A percentile compares a stretch with the other conserved stretches of the same genome.
Evolutionary conservation across 768 basidiomycete species (phyloP).

Genomic region (Russula brevipes): DNA sequence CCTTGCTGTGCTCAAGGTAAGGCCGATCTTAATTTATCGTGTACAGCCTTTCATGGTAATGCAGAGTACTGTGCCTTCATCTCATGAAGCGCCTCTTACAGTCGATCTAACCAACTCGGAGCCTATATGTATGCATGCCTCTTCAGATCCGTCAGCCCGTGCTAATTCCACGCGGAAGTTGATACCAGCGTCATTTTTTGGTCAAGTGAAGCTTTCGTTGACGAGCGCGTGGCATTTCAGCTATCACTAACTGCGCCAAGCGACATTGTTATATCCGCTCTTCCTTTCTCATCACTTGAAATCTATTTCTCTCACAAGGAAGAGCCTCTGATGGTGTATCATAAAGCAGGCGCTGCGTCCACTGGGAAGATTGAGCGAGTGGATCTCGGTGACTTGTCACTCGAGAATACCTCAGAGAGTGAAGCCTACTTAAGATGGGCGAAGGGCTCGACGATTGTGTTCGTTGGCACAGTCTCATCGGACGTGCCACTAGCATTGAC

Average conservation of each 20-base stretch:
- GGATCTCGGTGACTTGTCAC: constrained; percentile 41
- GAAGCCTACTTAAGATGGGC: constrained; percentile 54
- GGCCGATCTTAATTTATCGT: constrained; percentile 12
- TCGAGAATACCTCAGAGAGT: constrained; percentile 26
- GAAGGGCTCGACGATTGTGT: constrained; percentile 47
- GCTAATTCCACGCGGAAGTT: constrained; percentile 41
- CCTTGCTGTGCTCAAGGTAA: constrained; percentile 64
- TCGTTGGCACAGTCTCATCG: constrained; percentile 56
- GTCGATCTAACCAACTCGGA: constrained; percentile 61
- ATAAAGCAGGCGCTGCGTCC: constrained; percentile 29
- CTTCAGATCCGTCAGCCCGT: constrained; percentile 12
- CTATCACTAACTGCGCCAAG: constrained; percentile 53
- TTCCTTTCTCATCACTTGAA: constrained; percentile 57
- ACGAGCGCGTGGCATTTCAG: constrained; percentile 67
- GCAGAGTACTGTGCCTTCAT: constrained; percentile 67
- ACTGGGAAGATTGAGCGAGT: constrained; percentile 38
- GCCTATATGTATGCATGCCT: constrained; percentile 50
- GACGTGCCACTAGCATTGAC: constrained; percentile 46
- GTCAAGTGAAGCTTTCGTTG: constrained; percentile 54
- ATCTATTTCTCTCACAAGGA: constrained; percentile 53
- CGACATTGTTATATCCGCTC: constrained; percentile 43
- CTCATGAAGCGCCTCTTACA: constrained; percentile 49
- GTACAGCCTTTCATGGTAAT: background rate
- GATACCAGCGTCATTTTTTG: constrained; percentile 67
- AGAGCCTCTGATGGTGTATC: constrained; percentile 49